Conservation (phyloP, 306 rosid genomes). For the Cucumis cinereus region DNA sequence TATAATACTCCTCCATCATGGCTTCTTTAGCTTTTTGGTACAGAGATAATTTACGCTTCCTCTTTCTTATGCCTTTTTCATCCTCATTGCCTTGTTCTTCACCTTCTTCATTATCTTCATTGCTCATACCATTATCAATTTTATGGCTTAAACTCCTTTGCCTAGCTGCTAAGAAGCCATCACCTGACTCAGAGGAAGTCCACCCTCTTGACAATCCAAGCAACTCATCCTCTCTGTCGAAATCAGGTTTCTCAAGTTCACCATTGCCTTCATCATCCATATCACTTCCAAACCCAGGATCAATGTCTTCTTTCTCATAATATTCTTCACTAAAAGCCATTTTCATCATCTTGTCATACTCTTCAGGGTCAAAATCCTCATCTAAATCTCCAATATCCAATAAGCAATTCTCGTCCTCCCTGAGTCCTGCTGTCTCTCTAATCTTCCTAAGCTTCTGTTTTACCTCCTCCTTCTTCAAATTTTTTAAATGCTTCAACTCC, state of each 20-base stretch:
- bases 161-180: slow-evolving; percentile 62
- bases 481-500: slow-evolving; percentile 77
- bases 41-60: slow-evolving; percentile 60
- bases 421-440: slow-evolving; percentile 58
- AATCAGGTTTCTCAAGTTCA: slow-evolving; percentile 66
- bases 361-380: slow-evolving; percentile 71
- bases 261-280: slow-evolving; percentile 27
- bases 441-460: slow-evolving; percentile 54
- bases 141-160: slow-evolving; percentile 38
- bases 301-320: slow-evolving; percentile 52
- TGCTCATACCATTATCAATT: slow-evolving; percentile 23
- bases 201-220: slow-evolving; percentile 75
- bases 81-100: slow-evolving; percentile 6
- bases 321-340: slow-evolving; percentile 54
- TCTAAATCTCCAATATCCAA: slow-evolving; percentile 51
- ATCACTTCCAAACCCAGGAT: slow-evolving; percentile 33
- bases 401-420: slow-evolving; percentile 40
- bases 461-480: slow-evolving; percentile 86
- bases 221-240: slow-evolving; percentile 71
- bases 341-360: slow-evolving; percentile 83
- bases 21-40: slow-evolving; percentile 71
- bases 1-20: slow-evolving; percentile 87
- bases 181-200: slow-evolving; percentile 37
- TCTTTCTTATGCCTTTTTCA: slow-evolving; percentile 50
- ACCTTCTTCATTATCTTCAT: slow-evolving; percentile 6